Evolutionary conservation across 1,139 yeast species (phyloP), one percentile per base, ranked within the genome.

Genomic region (Hyphopichia wangnamkhiaoensis): DNA sequence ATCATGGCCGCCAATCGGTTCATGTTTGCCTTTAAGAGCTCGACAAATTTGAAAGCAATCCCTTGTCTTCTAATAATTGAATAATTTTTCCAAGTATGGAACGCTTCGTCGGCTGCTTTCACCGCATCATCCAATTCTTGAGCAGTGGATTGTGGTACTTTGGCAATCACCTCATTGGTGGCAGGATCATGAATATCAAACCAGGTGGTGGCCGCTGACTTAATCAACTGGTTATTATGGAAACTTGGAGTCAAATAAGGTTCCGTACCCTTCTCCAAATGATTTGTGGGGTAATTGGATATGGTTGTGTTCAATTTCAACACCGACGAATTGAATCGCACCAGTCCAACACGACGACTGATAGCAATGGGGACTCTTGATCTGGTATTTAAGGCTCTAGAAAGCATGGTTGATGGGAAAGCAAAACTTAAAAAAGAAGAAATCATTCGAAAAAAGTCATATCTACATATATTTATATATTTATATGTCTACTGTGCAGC

Each of bases 151-250:
- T 84, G 91, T 14, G 93, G 93, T 13, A 84, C 93, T 49, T 74
- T 71, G 35, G 85, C 73, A 32, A 85, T 81, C 34, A 84, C 77
- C 46, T 69, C 58, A 60, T 84, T 80, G 41, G 93, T 84, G 39
- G 93, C 87, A 12, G 93, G 93, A 58, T 84, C 93, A 55, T 76
- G 83, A 42, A 85, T 73, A 44, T 84, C 90, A 55, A 74, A 80
- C 90, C 90, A 84, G 49, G 74, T 72, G 16, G 59, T 52, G 13
- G 88, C 65, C 33, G 68, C 72, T 25, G 85, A 78, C 50, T 79
- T 73, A 49, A 80, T 65, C 42, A 79, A 70, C 63, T 81, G 55
- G 59, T 83, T 83, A 59, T 84, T 71, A 50, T 79, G 58, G 55
- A 80, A 84, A 40, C 71, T 65, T 38, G 82, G 82, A 15, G 87